phyloP scores from a whole-genome alignment of 768 basidiomycete species.

The Termitomyces sp. region DNA sequence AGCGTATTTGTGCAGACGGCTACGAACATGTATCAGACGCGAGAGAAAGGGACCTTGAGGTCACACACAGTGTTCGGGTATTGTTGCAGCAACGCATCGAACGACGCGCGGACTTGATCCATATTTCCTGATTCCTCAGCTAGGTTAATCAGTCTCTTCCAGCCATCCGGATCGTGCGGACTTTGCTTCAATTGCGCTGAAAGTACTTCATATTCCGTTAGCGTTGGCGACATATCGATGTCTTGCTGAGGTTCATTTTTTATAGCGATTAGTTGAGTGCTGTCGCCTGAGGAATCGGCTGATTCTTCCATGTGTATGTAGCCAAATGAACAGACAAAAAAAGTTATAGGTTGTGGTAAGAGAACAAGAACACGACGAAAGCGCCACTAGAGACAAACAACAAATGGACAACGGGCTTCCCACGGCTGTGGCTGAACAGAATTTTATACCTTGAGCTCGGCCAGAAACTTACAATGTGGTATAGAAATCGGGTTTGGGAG shows the following conservation, averaged over 20 bases:
- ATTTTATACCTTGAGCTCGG: background rate
- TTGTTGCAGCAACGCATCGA: slow-evolving; percentile 74
- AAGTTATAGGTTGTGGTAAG: slow-evolving; percentile 3
- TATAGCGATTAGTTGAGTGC: slow-evolving; percentile 25
- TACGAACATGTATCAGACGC: slow-evolving; percentile 24
- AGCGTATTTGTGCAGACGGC: slow-evolving; percentile 82
- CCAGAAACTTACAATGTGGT: background rate
- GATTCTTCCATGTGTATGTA: slow-evolving; percentile 8
- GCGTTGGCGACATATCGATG: slow-evolving; percentile 29
- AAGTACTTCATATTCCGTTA: slow-evolving; percentile 64
- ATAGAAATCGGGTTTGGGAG: background rate
- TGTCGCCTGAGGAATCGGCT: slow-evolving; percentile 19
- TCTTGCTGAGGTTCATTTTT: slow-evolving; percentile 22
- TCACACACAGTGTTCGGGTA: slow-evolving; percentile 90
- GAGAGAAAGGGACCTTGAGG: slow-evolving; percentile 7
- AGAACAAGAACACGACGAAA: background rate
- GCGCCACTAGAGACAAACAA: background rate
- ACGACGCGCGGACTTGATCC: slow-evolving; percentile 73
- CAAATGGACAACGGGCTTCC: background rate
- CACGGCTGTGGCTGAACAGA: slow-evolving; percentile 1
- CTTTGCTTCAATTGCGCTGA: slow-evolving; percentile 58
- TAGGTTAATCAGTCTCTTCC: slow-evolving; percentile 72
- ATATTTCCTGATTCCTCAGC: slow-evolving; percentile 77
- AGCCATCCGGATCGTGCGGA: slow-evolving; percentile 71
- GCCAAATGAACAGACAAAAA: slow-evolving; percentile 3